These are phyloP conservation scores for Globisporangium orthogonon DNA, from an alignment of 352 stramenopile species.

Conservation along the genomic window DNA sequence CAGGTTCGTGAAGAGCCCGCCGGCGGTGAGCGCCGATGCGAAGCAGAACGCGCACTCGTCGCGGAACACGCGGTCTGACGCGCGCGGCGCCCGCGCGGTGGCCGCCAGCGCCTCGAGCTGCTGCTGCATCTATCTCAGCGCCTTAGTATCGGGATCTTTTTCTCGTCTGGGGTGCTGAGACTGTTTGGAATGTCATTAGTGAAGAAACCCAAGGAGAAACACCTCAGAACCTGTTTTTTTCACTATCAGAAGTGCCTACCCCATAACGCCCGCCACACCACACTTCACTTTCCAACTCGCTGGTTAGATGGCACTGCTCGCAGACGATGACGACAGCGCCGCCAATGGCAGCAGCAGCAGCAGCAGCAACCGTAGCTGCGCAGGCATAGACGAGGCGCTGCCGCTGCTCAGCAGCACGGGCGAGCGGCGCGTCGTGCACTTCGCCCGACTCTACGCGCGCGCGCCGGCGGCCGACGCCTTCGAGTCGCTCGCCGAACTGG, in stretches of 20 bases:
- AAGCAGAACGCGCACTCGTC: conserved; percentile 98
- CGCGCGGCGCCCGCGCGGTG: conserved; percentile 40
- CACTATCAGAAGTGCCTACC: background rate
- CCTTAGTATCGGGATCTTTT: background rate
- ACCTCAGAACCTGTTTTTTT: background rate
- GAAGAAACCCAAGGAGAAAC: background rate
- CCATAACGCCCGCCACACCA: background rate
- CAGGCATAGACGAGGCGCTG: background rate
- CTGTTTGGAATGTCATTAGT: background rate
- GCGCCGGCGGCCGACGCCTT: conserved; percentile 44
- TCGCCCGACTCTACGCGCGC: conserved; percentile 63
- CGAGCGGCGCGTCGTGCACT: conserved; percentile 31
- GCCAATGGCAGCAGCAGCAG: background rate
- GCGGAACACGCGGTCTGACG: conserved; percentile 88
- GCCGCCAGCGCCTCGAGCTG: conserved; percentile 21
- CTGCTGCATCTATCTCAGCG: background rate
- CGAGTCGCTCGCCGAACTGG: conserved; percentile 41
- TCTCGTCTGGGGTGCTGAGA: background rate
- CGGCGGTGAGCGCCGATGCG: conserved; percentile 72
- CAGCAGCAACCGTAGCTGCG: background rate
- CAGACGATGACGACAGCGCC: background rate
- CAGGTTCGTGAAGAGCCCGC: conserved; percentile 91
- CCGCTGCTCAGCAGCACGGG: conserved; percentile 8
- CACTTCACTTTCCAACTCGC: background rate
- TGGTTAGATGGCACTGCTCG: background rate